Base-by-base conservation (phyloP, 2,329 filamentous ascomycete species). In the Phyllachora maydis region DNA sequence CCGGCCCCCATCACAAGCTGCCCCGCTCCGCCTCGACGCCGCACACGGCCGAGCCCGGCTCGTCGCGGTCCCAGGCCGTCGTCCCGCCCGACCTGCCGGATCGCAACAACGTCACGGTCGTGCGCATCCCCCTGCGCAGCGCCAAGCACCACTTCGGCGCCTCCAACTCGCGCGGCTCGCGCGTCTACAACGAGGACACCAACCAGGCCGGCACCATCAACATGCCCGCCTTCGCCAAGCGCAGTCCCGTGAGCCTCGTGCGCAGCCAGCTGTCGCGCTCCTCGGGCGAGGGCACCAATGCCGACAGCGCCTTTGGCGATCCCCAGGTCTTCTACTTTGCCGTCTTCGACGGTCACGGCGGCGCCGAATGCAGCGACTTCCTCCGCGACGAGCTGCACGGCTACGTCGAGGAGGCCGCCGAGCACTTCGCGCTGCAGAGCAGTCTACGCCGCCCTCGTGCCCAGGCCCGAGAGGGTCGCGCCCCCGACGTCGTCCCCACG, bases 241-340 rank as follows among this genome's bases (percentile, higher is more conserved):
- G 78, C 18, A 65, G 69, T 4, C 83, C 85, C 8, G 60, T 78
- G 30, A 71, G 61, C 36, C 36, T 62, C 20, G 49, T 53, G 14
- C 42, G 52, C 22, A 50, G 37, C 28, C 42, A 46, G 22, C 50
- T 59, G 24, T 50, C 46, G 23, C 58, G 56, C 32, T 55, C 48
- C 19, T 45, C 50, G 13, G 63, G 55, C 30, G 68, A 68, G 46
- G 69, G 63, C 23, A 78, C 64, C 13, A 66, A 59, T 7, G 78
- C 79, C 5, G 76, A 78, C 28, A 76, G 72, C 32, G 67, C 76
- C 2, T 76, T 67, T 31, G 85, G 85, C 3, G 85, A 95, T 41
- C 85, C 85, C 2, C 85, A 95, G 43, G 73, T 95, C 16, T 98
- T 98, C 47, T 98, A 95, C 47, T 98, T 93, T 57, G 83, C 67